phyloP scores from a whole-genome alignment of 2,329 filamentous ascomycete species.

The Diaporthe sp. region DNA sequence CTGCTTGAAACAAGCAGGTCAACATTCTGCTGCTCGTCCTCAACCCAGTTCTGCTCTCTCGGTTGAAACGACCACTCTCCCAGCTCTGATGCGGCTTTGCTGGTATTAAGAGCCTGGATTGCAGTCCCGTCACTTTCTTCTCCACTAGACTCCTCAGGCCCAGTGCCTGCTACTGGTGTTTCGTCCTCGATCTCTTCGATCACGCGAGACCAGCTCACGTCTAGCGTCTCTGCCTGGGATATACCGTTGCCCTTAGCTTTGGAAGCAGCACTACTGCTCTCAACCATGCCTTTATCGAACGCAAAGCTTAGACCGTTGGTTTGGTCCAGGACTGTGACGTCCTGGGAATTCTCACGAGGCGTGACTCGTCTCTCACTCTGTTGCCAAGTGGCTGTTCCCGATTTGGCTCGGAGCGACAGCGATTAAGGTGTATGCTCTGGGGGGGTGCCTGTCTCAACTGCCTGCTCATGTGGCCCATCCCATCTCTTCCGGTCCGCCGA shows the following conservation, averaged over 20 bases:
- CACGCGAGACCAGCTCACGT: background rate
- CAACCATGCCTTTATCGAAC: no score
- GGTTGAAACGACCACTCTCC: background rate
- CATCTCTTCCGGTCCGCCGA: background rate
- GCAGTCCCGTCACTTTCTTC: no score
- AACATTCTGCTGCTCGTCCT: background rate
- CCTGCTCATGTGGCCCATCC: background rate
- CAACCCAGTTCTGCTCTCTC: background rate
- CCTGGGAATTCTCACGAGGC: background rate
- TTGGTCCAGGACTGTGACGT: no score
- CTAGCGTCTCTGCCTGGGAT: background rate
- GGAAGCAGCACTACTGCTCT: background rate
- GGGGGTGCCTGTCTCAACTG: accelerated
- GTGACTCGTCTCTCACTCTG: no score
- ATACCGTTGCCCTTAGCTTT: background rate
- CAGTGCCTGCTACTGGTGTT: accelerated
- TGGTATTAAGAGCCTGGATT: accelerated
- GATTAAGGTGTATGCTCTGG: no score
- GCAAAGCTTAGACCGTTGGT: no score
- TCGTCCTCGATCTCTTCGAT: background rate
- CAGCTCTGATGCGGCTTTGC: background rate
- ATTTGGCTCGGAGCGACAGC: no score
- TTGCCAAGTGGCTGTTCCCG: no score
- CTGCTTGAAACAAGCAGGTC: background rate
- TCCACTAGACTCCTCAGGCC: accelerated